phyloP scores from a whole-genome alignment of 306 rosid genomes.

The Cicer cuneatum region DNA sequence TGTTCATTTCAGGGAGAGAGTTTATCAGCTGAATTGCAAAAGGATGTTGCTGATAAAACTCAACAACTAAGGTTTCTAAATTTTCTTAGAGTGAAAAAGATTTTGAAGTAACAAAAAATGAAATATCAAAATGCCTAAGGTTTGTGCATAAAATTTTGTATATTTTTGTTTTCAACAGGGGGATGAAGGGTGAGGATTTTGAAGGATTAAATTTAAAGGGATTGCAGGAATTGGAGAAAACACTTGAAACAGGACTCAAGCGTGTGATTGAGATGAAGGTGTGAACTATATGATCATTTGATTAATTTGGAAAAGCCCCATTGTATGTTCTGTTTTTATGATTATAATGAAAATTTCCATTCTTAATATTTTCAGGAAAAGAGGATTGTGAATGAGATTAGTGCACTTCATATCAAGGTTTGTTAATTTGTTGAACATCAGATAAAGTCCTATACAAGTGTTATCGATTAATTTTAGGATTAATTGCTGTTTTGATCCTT shows the following conservation, averaged over 20 bases:
- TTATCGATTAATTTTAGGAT: too few species aligned
- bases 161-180: constrained; percentile 20
- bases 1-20: constrained; percentile 26
- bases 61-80: constrained; percentile 40
- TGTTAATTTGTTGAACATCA: neutral
- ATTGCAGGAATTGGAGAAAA: constrained; percentile 32
- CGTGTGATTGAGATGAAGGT: constrained; percentile 42
- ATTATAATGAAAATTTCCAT: neutral
- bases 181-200: constrained; percentile 44
- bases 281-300: neutral
- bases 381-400: constrained; percentile 19
- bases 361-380: constrained; percentile 33
- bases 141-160: neutral
- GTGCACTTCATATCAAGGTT: constrained; percentile 40
- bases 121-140: neutral
- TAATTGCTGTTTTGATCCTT: too few species aligned
- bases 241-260: constrained; percentile 36
- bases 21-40: constrained; percentile 22
- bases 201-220: constrained; percentile 43
- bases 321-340: neutral
- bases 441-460: neutral
- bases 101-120: neutral
- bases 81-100: neutral
- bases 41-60: constrained; percentile 41
- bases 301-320: neutral